A percentile compares a stretch with the other conserved stretches of the same genome.
phyloP scores from a whole-genome alignment of 2,329 filamentous ascomycete genomes.

The Boeremia exigua region DNA sequence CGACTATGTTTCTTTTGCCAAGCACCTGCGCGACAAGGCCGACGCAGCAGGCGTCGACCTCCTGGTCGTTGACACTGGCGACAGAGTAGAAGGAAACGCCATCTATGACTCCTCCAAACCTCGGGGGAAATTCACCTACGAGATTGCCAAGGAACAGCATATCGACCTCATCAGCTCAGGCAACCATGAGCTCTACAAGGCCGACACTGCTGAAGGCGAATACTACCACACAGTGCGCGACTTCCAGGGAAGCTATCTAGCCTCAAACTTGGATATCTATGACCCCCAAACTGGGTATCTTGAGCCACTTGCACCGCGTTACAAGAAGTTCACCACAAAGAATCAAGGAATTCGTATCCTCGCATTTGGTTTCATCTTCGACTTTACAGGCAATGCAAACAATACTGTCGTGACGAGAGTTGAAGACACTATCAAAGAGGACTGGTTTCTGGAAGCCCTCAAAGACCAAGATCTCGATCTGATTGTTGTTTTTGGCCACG shows the following conservation, averaged over 20 bases:
- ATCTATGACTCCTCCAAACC: slow-evolving; percentile 89
- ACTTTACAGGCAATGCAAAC: slow-evolving; percentile 89
- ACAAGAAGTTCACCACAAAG: slow-evolving; percentile 88
- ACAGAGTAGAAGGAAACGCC: slow-evolving; percentile 91
- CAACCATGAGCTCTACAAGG: slow-evolving; percentile 94
- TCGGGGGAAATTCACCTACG: slow-evolving; percentile 86
- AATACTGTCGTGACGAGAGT: slow-evolving; percentile 87
- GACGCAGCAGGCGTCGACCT: slow-evolving; percentile 82
- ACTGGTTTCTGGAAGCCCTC: slow-evolving; percentile 89
- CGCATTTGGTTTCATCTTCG: slow-evolving; percentile 92
- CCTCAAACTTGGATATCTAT: slow-evolving; percentile 91
- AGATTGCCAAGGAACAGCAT: slow-evolving; percentile 81
- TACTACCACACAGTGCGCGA: slow-evolving; percentile 81
- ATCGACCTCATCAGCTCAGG: slow-evolving; percentile 87
- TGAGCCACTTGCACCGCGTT: slow-evolving; percentile 80
- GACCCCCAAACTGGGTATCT: slow-evolving; percentile 73
- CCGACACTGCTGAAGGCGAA: slow-evolving; percentile 78
- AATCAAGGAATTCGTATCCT: slow-evolving; percentile 83
- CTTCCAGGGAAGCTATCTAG: slow-evolving; percentile 80
- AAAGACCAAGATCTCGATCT: slow-evolving; percentile 80
- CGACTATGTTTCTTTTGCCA: slow-evolving; percentile 92
- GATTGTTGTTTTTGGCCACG: slow-evolving; percentile 85
- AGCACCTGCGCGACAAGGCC: slow-evolving; percentile 79
- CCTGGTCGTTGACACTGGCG: slow-evolving; percentile 93
- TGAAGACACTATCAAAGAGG: slow-evolving; percentile 77